These are phyloP conservation scores for Penicillium bialowiezense DNA, from an alignment of 495 filamentous ascomycete genomes.

Conservation along the genomic window DNA sequence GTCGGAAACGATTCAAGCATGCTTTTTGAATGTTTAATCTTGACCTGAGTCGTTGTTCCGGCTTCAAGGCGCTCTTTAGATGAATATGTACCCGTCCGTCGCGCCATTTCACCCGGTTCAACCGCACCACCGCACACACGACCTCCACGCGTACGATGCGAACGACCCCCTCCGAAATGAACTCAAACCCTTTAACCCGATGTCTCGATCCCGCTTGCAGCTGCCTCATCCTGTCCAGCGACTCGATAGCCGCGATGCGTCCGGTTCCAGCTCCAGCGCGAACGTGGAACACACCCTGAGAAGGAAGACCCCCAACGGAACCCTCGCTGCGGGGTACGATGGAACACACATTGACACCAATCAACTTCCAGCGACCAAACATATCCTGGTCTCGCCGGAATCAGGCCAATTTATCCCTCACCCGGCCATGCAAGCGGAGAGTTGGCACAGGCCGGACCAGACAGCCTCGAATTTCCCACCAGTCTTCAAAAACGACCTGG, in stretches of 20 bases:
- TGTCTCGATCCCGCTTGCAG: slow-evolving; percentile 35
- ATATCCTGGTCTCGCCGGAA: slow-evolving; percentile 74
- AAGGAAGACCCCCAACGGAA: slow-evolving; percentile 92
- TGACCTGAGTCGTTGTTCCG: slow-evolving; percentile 21
- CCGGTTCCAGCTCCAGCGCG: slow-evolving; percentile 17
- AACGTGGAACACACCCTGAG: slow-evolving; percentile 74
- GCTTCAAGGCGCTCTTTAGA: slow-evolving; percentile 8
- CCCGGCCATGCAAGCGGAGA: slow-evolving; percentile 25
- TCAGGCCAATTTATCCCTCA: slow-evolving; percentile 34
- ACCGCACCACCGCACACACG: slow-evolving; percentile 43
- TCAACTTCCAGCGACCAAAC: slow-evolving; percentile 71
- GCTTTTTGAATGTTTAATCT: slow-evolving; percentile 38
- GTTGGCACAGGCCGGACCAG: slow-evolving; percentile 32
- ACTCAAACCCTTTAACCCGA: slow-evolving; percentile 25
- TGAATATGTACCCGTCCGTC: slow-evolving; percentile 47
- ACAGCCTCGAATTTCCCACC: slow-evolving; percentile 39
- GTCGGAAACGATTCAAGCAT: slow-evolving; percentile 51
- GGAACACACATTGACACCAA: slow-evolving; percentile 72
- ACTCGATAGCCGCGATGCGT: slow-evolving; percentile 26
- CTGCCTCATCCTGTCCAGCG: slow-evolving; percentile 47
- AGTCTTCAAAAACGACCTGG: slow-evolving; percentile 37
- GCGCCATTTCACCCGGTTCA: slow-evolving; percentile 44
- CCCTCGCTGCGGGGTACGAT: slow-evolving; percentile 91
- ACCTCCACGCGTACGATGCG: slow-evolving; percentile 32
- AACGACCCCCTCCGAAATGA: slow-evolving; percentile 31